These are phyloP conservation scores for Pseudogymnoascus verrucosus DNA, from an alignment of 2,329 filamentous ascomycete species.

Conservation along the genomic window DNA sequence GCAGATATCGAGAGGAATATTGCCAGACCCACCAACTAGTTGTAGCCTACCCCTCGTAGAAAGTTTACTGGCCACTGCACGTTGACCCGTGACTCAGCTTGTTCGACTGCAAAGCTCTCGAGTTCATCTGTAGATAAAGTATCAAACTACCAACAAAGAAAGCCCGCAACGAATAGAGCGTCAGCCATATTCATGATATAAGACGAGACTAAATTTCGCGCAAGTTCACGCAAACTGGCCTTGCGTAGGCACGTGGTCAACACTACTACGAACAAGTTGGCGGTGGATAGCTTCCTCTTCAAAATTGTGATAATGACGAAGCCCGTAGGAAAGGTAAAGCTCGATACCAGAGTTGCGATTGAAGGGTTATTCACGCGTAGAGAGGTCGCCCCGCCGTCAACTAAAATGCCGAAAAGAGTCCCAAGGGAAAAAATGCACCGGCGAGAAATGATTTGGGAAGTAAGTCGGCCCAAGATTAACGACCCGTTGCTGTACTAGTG, in stretches of 20 bases:
- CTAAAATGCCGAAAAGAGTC: neutral
- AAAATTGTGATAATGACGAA: neutral
- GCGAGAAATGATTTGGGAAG: neutral
- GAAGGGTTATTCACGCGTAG: conserved; percentile 6
- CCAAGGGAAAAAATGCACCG: neutral
- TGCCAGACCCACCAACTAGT: conserved; percentile 20
- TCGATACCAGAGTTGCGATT: conserved; percentile 2
- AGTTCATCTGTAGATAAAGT: neutral
- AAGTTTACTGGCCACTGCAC: conserved; percentile 18
- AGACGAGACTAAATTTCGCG: neutral
- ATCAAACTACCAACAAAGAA: conserved; percentile 3
- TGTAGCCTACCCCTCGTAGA: conserved; percentile 23
- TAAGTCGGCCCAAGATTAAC: neutral
- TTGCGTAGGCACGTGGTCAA: neutral
- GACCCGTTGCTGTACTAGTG: neutral
- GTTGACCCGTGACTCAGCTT: conserved; percentile 12
- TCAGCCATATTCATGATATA: conserved; percentile 8
- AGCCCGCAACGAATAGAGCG: conserved; percentile 5
- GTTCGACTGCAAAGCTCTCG: neutral
- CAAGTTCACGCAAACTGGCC: neutral
- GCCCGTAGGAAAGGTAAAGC: conserved; percentile 7
- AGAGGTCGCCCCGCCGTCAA: neutral
- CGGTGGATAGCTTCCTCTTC: neutral
- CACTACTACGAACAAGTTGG: neutral
- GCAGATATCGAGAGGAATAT: conserved; percentile 13